Conservation (phyloP, 2,329 filamentous ascomycete species). For the Colletotrichum ledebouriae region DNA sequence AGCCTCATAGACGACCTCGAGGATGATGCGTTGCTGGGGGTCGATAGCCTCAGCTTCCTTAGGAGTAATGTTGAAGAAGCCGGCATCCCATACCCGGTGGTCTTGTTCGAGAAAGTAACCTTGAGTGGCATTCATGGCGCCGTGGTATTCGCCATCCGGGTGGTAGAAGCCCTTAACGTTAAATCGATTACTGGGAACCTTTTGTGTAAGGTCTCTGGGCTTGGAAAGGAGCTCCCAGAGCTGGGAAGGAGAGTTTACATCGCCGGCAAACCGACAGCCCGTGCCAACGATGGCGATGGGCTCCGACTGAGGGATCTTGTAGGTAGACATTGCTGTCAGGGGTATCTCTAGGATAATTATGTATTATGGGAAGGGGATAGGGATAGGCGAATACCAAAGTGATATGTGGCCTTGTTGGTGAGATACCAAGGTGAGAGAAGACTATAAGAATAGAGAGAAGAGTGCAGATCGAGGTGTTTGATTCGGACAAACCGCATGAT, state of each 20-base stretch:
- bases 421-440: constrained; percentile 11
- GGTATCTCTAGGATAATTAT: constrained; percentile 38
- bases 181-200: constrained; percentile 46
- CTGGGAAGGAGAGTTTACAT: constrained; percentile 50
- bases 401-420: neutral
- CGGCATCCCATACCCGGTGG: constrained; percentile 52
- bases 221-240: constrained; percentile 55
- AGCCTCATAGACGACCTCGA: constrained; percentile 54
- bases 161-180: constrained; percentile 46
- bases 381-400: constrained; percentile 1
- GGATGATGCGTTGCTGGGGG: constrained; percentile 50
- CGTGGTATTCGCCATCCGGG: constrained; percentile 44
- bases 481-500: neutral
- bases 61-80: constrained; percentile 56
- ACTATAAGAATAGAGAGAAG: constrained; percentile 39
- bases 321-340: constrained; percentile 40
- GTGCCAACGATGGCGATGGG: constrained; percentile 58
- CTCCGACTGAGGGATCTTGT: constrained; percentile 44
- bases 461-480: constrained; percentile 25
- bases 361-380: constrained; percentile 18
- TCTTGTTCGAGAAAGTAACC: constrained; percentile 46
- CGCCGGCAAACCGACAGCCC: constrained; percentile 56
- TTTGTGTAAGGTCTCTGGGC: constrained; percentile 44
- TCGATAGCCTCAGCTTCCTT: constrained; percentile 51
- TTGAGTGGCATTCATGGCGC: constrained; percentile 37